These are phyloP conservation scores for Debaryomyces robertsiae DNA, from an alignment of 1,139 yeast species.

Conservation along the genomic window DNA sequence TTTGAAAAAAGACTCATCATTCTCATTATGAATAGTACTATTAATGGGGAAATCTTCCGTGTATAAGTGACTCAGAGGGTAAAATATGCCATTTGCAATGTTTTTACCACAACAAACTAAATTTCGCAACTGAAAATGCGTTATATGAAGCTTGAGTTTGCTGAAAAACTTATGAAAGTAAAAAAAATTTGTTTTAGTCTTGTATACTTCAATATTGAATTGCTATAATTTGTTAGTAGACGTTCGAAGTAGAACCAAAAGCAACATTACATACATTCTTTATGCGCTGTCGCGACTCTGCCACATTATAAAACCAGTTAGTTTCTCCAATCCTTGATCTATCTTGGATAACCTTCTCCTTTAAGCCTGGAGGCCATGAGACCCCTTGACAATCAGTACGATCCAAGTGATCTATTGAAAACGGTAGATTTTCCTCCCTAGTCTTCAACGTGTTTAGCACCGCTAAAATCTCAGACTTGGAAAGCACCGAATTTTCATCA, in stretches of 20 bases:
- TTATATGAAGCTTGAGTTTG: slow-evolving; percentile 49
- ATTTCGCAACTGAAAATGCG: slow-evolving; percentile 61
- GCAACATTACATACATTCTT: slow-evolving; percentile 34
- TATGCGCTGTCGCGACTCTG: slow-evolving; percentile 36
- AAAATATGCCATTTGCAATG: slow-evolving; percentile 39
- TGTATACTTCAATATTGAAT: slow-evolving; percentile 23
- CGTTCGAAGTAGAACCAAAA: neutral
- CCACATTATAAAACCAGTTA: slow-evolving; percentile 45
- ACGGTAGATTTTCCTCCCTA: slow-evolving; percentile 40
- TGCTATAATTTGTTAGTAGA: slow-evolving; percentile 27
- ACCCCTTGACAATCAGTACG: slow-evolving; percentile 40
- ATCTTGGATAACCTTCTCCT: slow-evolving; percentile 35
- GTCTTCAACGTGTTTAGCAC: slow-evolving; percentile 39
- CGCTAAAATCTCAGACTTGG: slow-evolving; percentile 40
- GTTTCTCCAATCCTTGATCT: slow-evolving; percentile 36
- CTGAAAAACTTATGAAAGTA: slow-evolving; percentile 46
- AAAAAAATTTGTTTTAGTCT: slow-evolving; percentile 36
- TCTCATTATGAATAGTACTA: slow-evolving; percentile 19
- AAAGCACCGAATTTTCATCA: slow-evolving; percentile 37
- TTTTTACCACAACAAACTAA: slow-evolving; percentile 48
- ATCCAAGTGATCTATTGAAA: slow-evolving; percentile 20
- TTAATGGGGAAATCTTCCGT: slow-evolving; percentile 32
- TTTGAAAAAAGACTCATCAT: slow-evolving; percentile 37
- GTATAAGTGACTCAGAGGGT: slow-evolving; percentile 44
- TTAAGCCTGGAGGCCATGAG: slow-evolving; percentile 36